Percentiles rank a stretch among this genome's conserved stretches.
Conservation (phyloP, 495 filamentous ascomycete species). For the Hypoxylon perforatum region DNA sequence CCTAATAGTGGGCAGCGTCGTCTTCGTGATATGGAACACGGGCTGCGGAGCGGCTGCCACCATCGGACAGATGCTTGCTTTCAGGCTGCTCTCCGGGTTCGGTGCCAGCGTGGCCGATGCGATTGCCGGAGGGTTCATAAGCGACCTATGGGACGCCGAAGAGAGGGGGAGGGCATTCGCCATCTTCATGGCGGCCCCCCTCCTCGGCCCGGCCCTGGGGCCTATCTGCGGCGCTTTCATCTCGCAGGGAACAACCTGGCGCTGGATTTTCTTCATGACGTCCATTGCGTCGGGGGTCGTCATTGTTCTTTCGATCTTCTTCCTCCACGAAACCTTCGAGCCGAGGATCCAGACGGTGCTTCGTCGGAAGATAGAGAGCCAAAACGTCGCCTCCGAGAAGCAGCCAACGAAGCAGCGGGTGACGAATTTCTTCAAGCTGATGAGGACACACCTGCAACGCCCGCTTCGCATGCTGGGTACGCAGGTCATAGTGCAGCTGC, state of each 20-base stretch:
- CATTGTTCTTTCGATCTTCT: constrained; percentile 70
- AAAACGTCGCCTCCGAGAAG: constrained; percentile 72
- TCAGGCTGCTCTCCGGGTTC: constrained; percentile 49
- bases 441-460: constrained; percentile 13
- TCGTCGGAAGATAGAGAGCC: constrained; percentile 59
- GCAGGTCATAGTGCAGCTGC: constrained; percentile 66
- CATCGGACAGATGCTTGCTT: constrained; percentile 37
- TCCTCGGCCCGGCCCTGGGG: constrained; percentile 57
- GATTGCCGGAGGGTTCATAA: constrained; percentile 6
- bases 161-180: constrained; percentile 35
- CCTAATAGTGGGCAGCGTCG: constrained; percentile 40
- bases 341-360: constrained; percentile 61
- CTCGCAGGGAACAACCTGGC: constrained; percentile 60
- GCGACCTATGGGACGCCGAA: constrained; percentile 38
- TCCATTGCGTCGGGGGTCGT: constrained; percentile 68
- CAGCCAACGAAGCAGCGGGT: too few species aligned
- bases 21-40: constrained; percentile 50
- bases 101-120: constrained; percentile 44
- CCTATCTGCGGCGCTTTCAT: constrained; percentile 60
- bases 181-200: constrained; percentile 34
- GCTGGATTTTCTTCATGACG: constrained; percentile 73
- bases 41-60: constrained; percentile 47
- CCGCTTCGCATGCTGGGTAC: constrained; percentile 65
- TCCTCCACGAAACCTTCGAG: constrained; percentile 73
- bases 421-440: too few species aligned